Evolutionary conservation across 2,329 filamentous ascomycete species (phyloP), one percentile per base, ranked within the genome.

Genomic region (Purpureocillium takamizusanense): DNA sequence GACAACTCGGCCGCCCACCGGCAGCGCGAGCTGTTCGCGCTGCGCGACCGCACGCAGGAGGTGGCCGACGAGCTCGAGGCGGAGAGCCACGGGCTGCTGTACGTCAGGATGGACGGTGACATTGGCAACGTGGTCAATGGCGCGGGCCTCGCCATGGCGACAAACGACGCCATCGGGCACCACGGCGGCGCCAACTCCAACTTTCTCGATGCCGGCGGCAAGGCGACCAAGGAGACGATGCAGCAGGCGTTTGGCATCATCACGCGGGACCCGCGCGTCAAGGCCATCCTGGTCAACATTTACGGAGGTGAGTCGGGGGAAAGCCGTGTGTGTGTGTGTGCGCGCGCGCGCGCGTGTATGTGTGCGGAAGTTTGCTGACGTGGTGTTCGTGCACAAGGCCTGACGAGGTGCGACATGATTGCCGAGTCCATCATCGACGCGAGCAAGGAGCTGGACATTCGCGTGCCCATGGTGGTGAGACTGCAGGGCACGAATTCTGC

Each of bases 141-240:
- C 32, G 88, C 89, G 0, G 88, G 88, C 1, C 72, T 95, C 2
- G 87, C 87, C 1, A 92, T 95, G 84, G 92, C 92, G 56, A 94
- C 87, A 0, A 79, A 89, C 42, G 88, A 95, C 56, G 83, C 84
- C 0, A 74, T 95, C 2, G 69, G 74, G 3, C 63, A 77, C 11
- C 74, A 77, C 39, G 81, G 81, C 8, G 85, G 85, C 2, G 61
- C 68, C 27, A 81, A 81, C 17, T 78, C 86, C 10, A 95, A 95
- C 51, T 94, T 95, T 57, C 70, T 95, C 39, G 88, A 95, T 56
- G 94, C 86, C 0, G 88, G 89, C 21, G 88, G 88, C 28, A 92
- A 94, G 57, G 88, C 88, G 0, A 95, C 87, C 0, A 76, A 76
- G 23, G 78, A 83, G 46, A 94, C 87, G 0, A 86, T 95, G 48